These are phyloP conservation scores for Atkinsonella hypoxylon DNA, from an alignment of 2,329 filamentous ascomycete species.

Conservation along the genomic window DNA sequence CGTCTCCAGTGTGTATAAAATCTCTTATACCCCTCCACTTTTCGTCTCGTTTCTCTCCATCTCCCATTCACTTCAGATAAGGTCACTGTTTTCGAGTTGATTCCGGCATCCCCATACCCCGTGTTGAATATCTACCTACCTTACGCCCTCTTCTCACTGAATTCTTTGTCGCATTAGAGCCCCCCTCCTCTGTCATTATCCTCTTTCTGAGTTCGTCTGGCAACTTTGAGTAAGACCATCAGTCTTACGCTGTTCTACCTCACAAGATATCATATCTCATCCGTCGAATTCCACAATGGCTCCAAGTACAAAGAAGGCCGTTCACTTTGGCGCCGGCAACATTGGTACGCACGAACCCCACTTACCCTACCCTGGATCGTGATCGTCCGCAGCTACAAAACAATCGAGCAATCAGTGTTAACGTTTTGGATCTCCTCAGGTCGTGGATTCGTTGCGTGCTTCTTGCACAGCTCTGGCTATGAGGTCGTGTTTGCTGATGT, in stretches of 20 bases:
- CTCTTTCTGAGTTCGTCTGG: no score
- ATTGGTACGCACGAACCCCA: conserved; percentile 45
- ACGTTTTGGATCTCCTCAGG: conserved; percentile 19
- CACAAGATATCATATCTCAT: background rate
- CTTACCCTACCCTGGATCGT: background rate
- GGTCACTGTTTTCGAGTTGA: no score
- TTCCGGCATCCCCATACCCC: no score
- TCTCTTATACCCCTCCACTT: background rate
- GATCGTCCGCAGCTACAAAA: no score
- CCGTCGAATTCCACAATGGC: conserved; percentile 25
- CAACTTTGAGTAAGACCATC: no score
- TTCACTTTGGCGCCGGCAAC: conserved; percentile 80
- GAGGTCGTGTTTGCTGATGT: conserved; percentile 97
- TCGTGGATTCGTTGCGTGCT: conserved; percentile 78
- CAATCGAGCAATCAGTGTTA: conserved; percentile 7
- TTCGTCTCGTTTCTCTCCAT: background rate
- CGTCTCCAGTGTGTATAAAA: conserved; percentile 4
- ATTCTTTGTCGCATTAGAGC: no score
- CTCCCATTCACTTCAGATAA: background rate
- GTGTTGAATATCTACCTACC: background rate
- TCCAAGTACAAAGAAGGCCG: conserved; percentile 45
- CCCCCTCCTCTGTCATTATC: no score
- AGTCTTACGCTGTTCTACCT: background rate
- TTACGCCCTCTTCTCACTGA: background rate
- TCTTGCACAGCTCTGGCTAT: conserved; percentile 89